Evolutionary conservation across 2,329 filamentous ascomycete species (phyloP), one percentile per base, ranked within the genome.

Genomic region (Decorospora gaudefroyi): DNA sequence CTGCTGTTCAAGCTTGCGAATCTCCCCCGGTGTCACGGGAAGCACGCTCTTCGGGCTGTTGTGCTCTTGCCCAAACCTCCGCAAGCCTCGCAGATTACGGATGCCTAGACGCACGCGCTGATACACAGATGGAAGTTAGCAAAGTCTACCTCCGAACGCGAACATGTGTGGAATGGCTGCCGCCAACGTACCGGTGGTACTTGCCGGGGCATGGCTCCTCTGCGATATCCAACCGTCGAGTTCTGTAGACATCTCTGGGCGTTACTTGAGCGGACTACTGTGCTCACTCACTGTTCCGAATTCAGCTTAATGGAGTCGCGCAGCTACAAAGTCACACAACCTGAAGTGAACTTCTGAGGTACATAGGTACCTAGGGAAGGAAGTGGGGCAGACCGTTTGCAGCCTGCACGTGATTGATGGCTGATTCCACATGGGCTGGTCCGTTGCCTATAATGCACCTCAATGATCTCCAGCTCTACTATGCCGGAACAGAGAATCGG

Each of bases 381-480:
- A 31, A 39, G 48, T 40, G 44, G 48, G 48, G 48, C 35, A 17
- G 31, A 25, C 36, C 29, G 28, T 44, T 48, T 41, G 40, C 36
- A 6, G 27, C 23, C 25, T 25, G 21, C 46, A 45, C 46, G 42
- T 39, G 42, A 37, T 26, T n/a, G 26, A 11, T 29, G n/a, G n/a
- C n/a, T n/a, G n/a, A n/a, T n/a, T n/a, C n/a, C n/a, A n/a, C n/a
- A n/a, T n/a, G n/a, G n/a, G n/a, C n/a, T n/a, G n/a, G n/a, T n/a
- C n/a, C n/a, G n/a, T n/a, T n/a, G 11, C 12, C 16, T 13, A 6
- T 16, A 18, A 18, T n/a, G 40, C 0, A 9, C 3, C 16, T 12
- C 27, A 8, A 5, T 18, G 12, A 21, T 13, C 6, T 5, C 11
- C 9, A 4, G 18, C 5, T 13, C 35, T 38, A 10, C 9, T 10